These are phyloP conservation scores for Clitocybe nebularis DNA, from an alignment of 1,284 basidiomycete species.

Conservation along the genomic window DNA sequence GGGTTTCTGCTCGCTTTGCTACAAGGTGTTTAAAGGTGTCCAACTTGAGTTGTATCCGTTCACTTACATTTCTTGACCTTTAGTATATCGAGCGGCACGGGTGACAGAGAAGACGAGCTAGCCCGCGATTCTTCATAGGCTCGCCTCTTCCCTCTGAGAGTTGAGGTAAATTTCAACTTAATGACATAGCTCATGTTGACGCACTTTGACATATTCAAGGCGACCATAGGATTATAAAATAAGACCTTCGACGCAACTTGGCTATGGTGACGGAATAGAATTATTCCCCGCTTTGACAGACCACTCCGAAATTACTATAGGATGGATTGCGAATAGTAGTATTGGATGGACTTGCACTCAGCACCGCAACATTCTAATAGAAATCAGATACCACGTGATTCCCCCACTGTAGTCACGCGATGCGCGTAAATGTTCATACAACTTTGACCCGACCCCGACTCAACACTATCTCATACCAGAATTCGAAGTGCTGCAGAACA, in stretches of 20 bases:
- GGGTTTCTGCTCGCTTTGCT: slow-evolving; percentile 71
- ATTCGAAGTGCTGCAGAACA: no score
- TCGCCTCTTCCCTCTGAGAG: slow-evolving; percentile 30
- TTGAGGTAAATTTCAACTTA: slow-evolving; percentile 7
- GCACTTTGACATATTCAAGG: slow-evolving; percentile 17
- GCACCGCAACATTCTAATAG: no score
- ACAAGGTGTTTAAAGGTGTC: slow-evolving; percentile 5
- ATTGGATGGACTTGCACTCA: no score
- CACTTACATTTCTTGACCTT: slow-evolving; percentile 24
- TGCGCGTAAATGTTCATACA: no score
- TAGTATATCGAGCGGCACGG: slow-evolving; percentile 13
- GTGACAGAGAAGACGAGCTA: slow-evolving; percentile 20
- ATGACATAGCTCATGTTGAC: slow-evolving; percentile 9
- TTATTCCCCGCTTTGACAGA: slow-evolving; percentile 13
- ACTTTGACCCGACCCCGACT: no score
- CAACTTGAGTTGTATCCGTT: neutral
- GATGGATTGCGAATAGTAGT: slow-evolving; percentile 25
- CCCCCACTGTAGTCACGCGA: no score
- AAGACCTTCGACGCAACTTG: slow-evolving; percentile 3
- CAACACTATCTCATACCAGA: no score
- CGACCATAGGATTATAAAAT: slow-evolving; percentile 14
- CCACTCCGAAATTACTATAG: slow-evolving; percentile 13
- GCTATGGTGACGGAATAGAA: slow-evolving; percentile 4
- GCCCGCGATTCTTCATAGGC: slow-evolving; percentile 20
- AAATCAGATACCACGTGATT: no score